Conservation (phyloP, 805 yeast genomes). For the Ogataea polymorpha region DNA sequence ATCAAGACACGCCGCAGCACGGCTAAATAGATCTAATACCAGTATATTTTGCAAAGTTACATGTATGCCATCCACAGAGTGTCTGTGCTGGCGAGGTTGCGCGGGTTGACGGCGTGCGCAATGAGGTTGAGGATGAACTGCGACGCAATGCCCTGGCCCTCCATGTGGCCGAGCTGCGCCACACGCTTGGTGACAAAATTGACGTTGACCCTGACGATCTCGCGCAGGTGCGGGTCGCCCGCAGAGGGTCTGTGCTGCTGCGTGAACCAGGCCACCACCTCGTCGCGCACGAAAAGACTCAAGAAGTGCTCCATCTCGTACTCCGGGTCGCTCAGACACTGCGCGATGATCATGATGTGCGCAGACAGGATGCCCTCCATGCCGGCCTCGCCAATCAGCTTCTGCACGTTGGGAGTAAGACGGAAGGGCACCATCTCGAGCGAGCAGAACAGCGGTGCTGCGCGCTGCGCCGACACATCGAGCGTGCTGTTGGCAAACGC, state of each 20-base stretch:
- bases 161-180: conserved; percentile 60
- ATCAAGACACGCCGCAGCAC: conserved; percentile 16
- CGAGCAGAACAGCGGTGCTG: conserved; percentile 83
- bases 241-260: conserved; percentile 81
- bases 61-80: conserved; percentile 95
- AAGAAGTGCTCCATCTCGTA: conserved; percentile 87
- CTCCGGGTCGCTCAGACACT: conserved; percentile 87
- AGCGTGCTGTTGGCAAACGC: conserved; percentile 42
- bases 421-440: conserved; percentile 95
- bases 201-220: conserved; percentile 83
- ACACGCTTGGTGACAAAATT: conserved; percentile 80
- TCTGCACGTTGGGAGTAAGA: conserved; percentile 92
- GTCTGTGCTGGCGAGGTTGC: conserved; percentile 88
- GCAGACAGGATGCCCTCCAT: conserved; percentile 89
- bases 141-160: conserved; percentile 75
- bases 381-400: conserved; percentile 89
- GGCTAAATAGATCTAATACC: background rate
- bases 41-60: conserved; percentile 30
- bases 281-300: conserved; percentile 94
- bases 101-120: conserved; percentile 92
- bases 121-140: conserved; percentile 88
- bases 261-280: conserved; percentile 89
- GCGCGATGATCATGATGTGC: conserved; percentile 77
- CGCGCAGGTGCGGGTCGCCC: conserved; percentile 79
- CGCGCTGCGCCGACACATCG: conserved; percentile 49